Evolutionary conservation across 106 monocot genomes (phyloP).

Genomic region (Chionographis japonica): DNA sequence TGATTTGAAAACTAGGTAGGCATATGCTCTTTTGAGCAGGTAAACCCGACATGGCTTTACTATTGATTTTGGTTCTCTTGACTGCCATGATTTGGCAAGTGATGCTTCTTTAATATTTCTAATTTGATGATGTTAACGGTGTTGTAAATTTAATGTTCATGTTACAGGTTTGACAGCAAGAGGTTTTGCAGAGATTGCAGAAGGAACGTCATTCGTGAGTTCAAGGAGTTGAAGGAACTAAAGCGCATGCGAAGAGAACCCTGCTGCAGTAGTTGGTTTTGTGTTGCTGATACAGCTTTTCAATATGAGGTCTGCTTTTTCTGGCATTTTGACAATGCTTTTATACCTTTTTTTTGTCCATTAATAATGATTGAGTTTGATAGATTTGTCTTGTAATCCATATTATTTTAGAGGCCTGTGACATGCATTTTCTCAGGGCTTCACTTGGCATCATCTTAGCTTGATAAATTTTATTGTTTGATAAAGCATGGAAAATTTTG

Average conservation of each 20-base stretch:
- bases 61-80: not conserved
- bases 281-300: conserved; percentile 70
- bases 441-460: too few species aligned
- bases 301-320: conserved; percentile 53
- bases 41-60: not conserved
- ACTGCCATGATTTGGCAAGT: not conserved
- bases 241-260: conserved; percentile 69
- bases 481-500: too few species aligned
- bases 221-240: conserved; percentile 80
- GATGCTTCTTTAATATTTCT: too few species aligned
- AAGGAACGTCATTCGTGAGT: conserved; percentile 75
- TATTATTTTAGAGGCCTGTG: too few species aligned
- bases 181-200: conserved; percentile 87
- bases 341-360: not conserved
- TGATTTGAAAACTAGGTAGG: too few species aligned
- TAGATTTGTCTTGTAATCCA: too few species aligned
- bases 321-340: not conserved
- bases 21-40: too few species aligned
- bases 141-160: conserved; percentile 4
- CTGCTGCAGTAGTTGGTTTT: conserved; percentile 69
- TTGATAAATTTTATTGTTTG: too few species aligned
- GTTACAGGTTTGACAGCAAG: conserved; percentile 80
- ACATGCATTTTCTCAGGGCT: too few species aligned
- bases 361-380: too few species aligned
- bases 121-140: too few species aligned